Evolutionary conservation across 129 eudicot genomes (phyloP).

Genomic region (Artemisia argyi): DNA sequence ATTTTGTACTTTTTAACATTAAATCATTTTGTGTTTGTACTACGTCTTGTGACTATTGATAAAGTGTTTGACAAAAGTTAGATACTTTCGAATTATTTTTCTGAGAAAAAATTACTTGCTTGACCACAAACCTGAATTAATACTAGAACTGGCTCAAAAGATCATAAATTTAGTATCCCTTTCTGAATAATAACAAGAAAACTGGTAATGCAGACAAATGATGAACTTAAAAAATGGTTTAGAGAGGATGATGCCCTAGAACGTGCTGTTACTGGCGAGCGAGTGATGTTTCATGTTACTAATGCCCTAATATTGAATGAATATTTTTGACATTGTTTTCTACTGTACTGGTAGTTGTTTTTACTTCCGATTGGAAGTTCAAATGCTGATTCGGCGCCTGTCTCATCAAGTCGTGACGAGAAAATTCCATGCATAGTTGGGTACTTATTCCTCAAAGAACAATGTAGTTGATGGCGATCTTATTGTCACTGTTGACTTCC

Average conservation of each 20-base stretch:
- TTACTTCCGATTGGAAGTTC: constrained; percentile 63
- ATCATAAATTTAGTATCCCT: too few species aligned
- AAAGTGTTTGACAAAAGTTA: too few species aligned
- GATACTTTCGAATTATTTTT: too few species aligned
- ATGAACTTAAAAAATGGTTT: constrained; percentile 70
- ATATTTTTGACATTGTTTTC: not conserved
- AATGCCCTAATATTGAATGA: not conserved
- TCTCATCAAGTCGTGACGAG: constrained; percentile 64
- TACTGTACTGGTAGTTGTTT: constrained; percentile 61
- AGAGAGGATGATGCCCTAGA: constrained; percentile 89
- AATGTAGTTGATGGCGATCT: too few species aligned
- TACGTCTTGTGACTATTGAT: too few species aligned
- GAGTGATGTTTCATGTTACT: constrained; percentile 33
- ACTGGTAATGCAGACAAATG: constrained; percentile 54
- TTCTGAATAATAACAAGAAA: constrained; percentile 13
- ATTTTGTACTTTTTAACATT: too few species aligned
- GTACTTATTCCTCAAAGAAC: constrained; percentile 34
- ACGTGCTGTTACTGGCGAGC: constrained; percentile 80
- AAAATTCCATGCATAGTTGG: constrained; percentile 65
- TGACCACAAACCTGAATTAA: too few species aligned
- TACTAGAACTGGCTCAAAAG: too few species aligned
- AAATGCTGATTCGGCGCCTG: constrained; percentile 41
- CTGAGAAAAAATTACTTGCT: too few species aligned
- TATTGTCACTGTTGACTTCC: too few species aligned
- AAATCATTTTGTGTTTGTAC: too few species aligned